Evolutionary conservation across 2,329 filamentous ascomycete species (phyloP).

Genomic region (Fusarium avenaceum): DNA sequence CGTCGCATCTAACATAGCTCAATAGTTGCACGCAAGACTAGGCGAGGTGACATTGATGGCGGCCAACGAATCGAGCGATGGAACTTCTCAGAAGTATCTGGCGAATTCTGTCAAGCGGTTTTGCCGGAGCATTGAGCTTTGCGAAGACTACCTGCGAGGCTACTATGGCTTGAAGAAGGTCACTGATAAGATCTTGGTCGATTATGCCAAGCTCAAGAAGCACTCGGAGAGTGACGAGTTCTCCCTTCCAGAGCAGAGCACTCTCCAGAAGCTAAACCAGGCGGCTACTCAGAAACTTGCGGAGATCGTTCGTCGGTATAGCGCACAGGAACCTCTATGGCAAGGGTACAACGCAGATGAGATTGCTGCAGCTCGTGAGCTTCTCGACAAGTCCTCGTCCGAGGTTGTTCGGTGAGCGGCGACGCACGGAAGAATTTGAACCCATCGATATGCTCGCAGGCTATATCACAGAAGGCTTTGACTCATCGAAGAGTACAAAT

Average conservation of each 20-base stretch:
- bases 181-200: slow-evolving; percentile 64
- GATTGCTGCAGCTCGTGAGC: slow-evolving; percentile 76
- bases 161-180: slow-evolving; percentile 89
- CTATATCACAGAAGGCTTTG: slow-evolving; percentile 28
- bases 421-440: slow-evolving; percentile 20
- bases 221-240: slow-evolving; percentile 64
- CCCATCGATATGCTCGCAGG: slow-evolving; percentile 24
- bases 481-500: slow-evolving; percentile 25
- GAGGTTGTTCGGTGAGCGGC: slow-evolving; percentile 59
- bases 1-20: slow-evolving; percentile 38
- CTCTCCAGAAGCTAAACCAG: slow-evolving; percentile 77
- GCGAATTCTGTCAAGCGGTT: slow-evolving; percentile 86
- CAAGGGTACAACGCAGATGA: slow-evolving; percentile 80
- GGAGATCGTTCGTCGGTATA: slow-evolving; percentile 78
- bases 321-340: slow-evolving; percentile 74
- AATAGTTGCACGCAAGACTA: slow-evolving; percentile 86
- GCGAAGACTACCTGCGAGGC: slow-evolving; percentile 90
- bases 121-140: slow-evolving; percentile 91
- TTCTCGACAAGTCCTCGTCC: slow-evolving; percentile 69
- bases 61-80: slow-evolving; percentile 60
- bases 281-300: slow-evolving; percentile 79
- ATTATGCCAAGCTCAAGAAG: slow-evolving; percentile 59
- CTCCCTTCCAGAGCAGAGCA: slow-evolving; percentile 67
- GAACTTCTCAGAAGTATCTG: slow-evolving; percentile 66
- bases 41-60: slow-evolving; percentile 87